Conservation (phyloP, 1,284 basidiomycete genomes). For the Cryptococcus neoformans region DNA sequence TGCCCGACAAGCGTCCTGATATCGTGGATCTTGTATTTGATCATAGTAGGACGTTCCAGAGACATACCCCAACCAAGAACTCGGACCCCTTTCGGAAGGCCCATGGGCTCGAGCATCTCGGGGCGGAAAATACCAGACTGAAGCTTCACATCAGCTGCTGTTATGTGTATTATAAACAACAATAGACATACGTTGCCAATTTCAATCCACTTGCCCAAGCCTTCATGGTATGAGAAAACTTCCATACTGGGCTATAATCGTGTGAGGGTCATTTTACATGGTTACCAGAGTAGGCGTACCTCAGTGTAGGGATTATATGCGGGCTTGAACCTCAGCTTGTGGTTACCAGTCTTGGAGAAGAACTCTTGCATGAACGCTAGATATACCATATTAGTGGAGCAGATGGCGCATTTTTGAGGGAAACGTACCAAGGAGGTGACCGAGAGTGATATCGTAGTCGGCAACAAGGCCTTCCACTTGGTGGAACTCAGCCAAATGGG, state of each 20-base stretch:
- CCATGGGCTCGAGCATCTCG: slow-evolving; percentile 99
- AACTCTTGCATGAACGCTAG: slow-evolving; percentile 99
- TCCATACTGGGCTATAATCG: slow-evolving; percentile 99
- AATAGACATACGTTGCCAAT: slow-evolving; percentile 53
- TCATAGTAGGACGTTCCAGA: slow-evolving; percentile 99
- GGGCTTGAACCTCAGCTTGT: slow-evolving; percentile 93
- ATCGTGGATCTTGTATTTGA: slow-evolving; percentile 89
- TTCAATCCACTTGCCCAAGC: slow-evolving; percentile 94
- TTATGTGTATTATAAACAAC: neutral
- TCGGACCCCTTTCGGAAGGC: slow-evolving; percentile 93
- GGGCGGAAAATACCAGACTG: slow-evolving; percentile 99
- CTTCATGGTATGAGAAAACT: slow-evolving; percentile 98
- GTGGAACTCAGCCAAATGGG: slow-evolving; percentile 99
- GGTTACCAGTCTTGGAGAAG: slow-evolving; percentile 97
- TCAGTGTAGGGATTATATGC: slow-evolving; percentile 77
- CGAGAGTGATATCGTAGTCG: slow-evolving; percentile 89
- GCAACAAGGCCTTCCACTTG: slow-evolving; percentile 99
- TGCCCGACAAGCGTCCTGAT: slow-evolving; percentile 97
- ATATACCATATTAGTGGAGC: slow-evolving; percentile 48
- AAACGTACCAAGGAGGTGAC: slow-evolving; percentile 94
- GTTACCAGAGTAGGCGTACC: slow-evolving; percentile 53
- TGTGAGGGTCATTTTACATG: slow-evolving; percentile 41
- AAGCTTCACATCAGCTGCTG: neutral
- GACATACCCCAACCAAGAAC: slow-evolving; percentile 97
- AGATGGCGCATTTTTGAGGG: slow-evolving; percentile 61